These are phyloP conservation scores for Metrosideros polymorpha DNA, from an alignment of 441 rosid species.

Conservation along the genomic window DNA sequence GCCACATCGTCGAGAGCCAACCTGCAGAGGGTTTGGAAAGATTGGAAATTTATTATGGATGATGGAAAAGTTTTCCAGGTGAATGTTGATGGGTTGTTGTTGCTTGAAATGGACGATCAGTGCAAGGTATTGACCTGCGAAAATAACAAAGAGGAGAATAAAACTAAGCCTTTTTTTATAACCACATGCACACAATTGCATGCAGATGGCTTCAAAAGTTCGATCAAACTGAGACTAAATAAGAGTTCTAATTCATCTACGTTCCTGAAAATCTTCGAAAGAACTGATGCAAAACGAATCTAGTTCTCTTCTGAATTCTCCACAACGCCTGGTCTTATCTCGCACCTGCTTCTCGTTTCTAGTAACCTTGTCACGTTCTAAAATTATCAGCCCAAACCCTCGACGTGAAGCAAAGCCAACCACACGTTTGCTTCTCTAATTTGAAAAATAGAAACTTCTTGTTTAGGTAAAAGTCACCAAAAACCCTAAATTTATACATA, in stretches of 20 bases:
- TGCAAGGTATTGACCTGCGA: not conserved
- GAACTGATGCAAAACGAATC: not conserved
- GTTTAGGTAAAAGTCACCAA: too few species aligned
- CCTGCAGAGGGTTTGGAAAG: not conserved
- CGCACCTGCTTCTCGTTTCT: not conserved
- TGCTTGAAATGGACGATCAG: not conserved
- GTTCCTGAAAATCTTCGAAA: not conserved
- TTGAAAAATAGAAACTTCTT: not conserved
- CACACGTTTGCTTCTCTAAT: not conserved
- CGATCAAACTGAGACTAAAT: not conserved
- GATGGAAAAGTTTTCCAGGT: not conserved
- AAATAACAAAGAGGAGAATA: not conserved
- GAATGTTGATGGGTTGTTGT: not conserved
- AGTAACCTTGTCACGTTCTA: not conserved
- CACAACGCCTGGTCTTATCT: not conserved
- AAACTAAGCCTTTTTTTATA: not conserved
- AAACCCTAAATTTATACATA: too few species aligned
- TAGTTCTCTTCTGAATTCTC: not conserved
- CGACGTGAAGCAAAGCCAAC: not conserved
- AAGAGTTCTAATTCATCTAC: not conserved
- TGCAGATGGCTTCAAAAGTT: not conserved
- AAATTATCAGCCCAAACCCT: not conserved
- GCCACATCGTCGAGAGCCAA: not conserved
- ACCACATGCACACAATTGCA: not conserved
- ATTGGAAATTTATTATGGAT: not conserved